Base-by-base conservation (phyloP, 2,329 filamentous ascomycete genomes). In the Monosporascus sp. region DNA sequence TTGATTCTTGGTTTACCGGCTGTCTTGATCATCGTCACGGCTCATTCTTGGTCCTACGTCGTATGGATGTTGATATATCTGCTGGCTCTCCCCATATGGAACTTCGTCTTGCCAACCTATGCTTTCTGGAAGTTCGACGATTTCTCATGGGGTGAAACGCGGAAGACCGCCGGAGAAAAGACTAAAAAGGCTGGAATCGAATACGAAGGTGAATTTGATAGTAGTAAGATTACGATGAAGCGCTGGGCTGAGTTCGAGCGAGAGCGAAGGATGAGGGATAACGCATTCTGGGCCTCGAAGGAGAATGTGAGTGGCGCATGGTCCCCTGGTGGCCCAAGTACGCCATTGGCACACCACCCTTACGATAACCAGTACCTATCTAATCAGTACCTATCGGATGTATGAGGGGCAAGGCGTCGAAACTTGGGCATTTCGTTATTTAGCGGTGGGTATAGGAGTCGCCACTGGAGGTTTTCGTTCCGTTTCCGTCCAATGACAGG, bases 71-170 rank as follows among this genome's bases (percentile, higher is more conserved):
- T 94, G 44, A 94, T 97, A 71, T 99, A 99, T 71, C 83, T 99
- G 18, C 51, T 92, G 46, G 96, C 94, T 1, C 84, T 99, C 1
- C 95, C 95, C 0, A 82, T 99, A 54, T 99, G 94, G 94, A 99
- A 99, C 73, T 96, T 99, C 70, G 80, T 99, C 38, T 84, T 99
- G 8, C 94, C 94, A 0, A 84, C 84, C 7, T 99, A 99, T 69
- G 88, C 94, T 3, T 99, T 93, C 78, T 99, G 94, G 94, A 97
- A 99, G 75, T 99, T 99, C 70, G 94, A 99, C 70, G 94, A 99
- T 76, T 99, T 99, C 78, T 96, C 89, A 53, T 99, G 94, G 94
- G 94, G 94, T 66, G 95, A 99, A 59, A 99, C 94, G 52, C 85
- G 94, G 57, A 96, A 97, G 82, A 96, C 93, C 41, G 89, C 87